Evolutionary conservation across 2,329 filamentous ascomycete species (phyloP), one percentile per base, ranked within the genome.

Genomic region (Pestalotiopsis sp.): DNA sequence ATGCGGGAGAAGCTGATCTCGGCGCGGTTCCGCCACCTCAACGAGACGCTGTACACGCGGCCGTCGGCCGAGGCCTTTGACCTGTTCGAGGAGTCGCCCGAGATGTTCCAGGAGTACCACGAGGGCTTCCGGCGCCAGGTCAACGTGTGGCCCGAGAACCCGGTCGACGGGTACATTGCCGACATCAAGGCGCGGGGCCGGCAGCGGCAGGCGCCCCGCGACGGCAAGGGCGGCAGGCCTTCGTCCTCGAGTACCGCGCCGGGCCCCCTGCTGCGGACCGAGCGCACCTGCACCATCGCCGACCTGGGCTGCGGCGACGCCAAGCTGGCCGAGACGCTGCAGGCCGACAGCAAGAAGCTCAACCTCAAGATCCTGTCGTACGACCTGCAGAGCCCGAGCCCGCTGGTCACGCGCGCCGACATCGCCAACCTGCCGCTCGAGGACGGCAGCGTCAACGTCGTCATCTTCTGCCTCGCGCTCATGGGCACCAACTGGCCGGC

Each of bases 401-500:
- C 89, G 20, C 87, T 94, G 23, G 92, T 99, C 71, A 97, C 93
- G 1, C 90, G 91, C 71, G 94, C 96, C 14, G 96, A 99, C 81
- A 96, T 98, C 66, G 92, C 94, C 38, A 88, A 92, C 69, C 84
- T 99, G 1, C 95, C 95, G 0, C 83, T 97, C 0, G 84, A 84
- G 4, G 90, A 95, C 73, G 91, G 90, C 59, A 90, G 88, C 70
- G 90, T 94, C 70, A 94, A 99, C 79, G 87, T 99, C 4, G 93
- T 93, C 63, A 91, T 99, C 73, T 98, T 98, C 85, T 99, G 96
- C 80, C 87, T 99, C 39, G 96, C 95, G 64, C 88, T 99, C 69
- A 99, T 99, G 96, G 96, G 96, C 77, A 99, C 96, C 67, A 99
- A 99, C 83, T 99, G 96, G 95, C 88, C 97, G 66, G 91, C 94